Evolutionary conservation across 2,329 filamentous ascomycete genomes (phyloP).

Genomic region (Colletotrichum tropicicola): DNA sequence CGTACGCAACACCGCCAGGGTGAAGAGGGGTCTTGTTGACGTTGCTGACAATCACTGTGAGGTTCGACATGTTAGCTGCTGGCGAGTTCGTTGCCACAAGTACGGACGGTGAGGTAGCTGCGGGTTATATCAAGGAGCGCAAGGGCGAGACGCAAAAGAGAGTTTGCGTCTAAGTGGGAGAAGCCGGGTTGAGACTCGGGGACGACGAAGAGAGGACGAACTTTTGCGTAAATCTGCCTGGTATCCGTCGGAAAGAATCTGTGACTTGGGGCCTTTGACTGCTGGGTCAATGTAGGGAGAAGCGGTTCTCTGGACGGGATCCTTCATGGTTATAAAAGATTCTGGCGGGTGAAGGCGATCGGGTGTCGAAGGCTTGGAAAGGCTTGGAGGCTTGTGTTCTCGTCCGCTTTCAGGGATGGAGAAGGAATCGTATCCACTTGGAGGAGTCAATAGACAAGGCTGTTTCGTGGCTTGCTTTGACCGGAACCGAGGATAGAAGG

Average conservation of each 20-base stretch:
- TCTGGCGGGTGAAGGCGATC: slow-evolving; percentile 18
- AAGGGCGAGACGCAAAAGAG: slow-evolving; percentile 30
- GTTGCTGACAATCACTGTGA: slow-evolving; percentile 62
- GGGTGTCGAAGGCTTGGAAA: slow-evolving; percentile 28
- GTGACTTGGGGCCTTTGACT: slow-evolving; percentile 50
- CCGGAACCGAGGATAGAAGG: slow-evolving; percentile 29
- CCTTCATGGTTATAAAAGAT: slow-evolving; percentile 48
- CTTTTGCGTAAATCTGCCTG: slow-evolving; percentile 49
- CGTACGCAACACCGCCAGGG: slow-evolving; percentile 89
- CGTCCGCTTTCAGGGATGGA: slow-evolving; percentile 30
- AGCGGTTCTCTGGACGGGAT: slow-evolving; percentile 47
- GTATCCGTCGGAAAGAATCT: slow-evolving; percentile 46
- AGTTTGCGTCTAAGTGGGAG: slow-evolving; percentile 8
- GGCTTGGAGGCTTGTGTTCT: slow-evolving; percentile 28
- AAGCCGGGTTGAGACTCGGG: neutral
- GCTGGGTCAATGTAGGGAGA: slow-evolving; percentile 49
- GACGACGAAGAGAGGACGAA: slow-evolving; percentile 39
- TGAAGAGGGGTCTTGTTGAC: slow-evolving; percentile 95
- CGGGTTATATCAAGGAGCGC: neutral
- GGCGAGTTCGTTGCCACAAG: neutral
- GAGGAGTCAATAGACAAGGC: slow-evolving; percentile 19
- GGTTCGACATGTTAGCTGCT: slow-evolving; percentile 24
- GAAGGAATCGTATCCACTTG: slow-evolving; percentile 27
- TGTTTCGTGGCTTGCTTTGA: slow-evolving; percentile 24
- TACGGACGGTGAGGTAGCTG: neutral